Conservation (phyloP, 225 moss, liverwort and hornwort genomes). For the Anthoceros angustus region DNA sequence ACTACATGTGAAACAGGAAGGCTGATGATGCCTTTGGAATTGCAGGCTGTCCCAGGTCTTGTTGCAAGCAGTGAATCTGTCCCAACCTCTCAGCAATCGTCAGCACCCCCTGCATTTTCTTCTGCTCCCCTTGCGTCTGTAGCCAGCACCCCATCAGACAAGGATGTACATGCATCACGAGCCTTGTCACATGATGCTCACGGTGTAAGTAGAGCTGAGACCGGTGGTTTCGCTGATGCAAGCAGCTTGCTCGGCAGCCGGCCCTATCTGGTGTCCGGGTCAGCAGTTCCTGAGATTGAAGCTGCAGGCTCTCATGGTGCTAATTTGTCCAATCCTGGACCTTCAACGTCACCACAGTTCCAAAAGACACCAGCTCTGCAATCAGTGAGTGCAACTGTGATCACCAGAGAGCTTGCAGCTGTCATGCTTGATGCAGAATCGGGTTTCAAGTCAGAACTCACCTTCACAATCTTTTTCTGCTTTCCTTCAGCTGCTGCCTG, state of each 20-base stretch:
- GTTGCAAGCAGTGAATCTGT: slow-evolving; percentile 44
- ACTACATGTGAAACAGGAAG: background rate
- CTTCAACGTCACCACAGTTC: background rate
- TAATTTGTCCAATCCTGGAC: slow-evolving; percentile 15
- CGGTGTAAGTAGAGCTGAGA: too few relatives aligned
- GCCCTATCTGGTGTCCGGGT: slow-evolving; percentile 11
- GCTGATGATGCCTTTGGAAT: background rate
- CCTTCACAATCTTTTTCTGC: too few relatives aligned
- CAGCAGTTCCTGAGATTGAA: slow-evolving; percentile 20
- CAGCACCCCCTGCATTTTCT: slow-evolving; percentile 52
- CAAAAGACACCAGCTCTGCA: background rate
- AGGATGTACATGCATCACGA: background rate
- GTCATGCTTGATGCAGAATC: too few relatives aligned
- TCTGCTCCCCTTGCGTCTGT: slow-evolving; percentile 44
- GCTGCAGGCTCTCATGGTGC: slow-evolving; percentile 16
- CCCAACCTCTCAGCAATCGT: slow-evolving; percentile 19
- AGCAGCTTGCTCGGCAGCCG: background rate
- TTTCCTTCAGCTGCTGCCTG: slow-evolving; percentile 31
- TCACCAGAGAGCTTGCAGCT: background rate
- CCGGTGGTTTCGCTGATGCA: slow-evolving; percentile 10
- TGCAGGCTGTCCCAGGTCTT: slow-evolving; percentile 22
- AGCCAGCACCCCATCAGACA: slow-evolving; percentile 10
- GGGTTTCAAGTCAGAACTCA: too few relatives aligned
- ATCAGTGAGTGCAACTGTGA: background rate
- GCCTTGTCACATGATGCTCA: too few relatives aligned